A percentile compares a stretch with the other conserved stretches of the same genome.
Conservation (phyloP, 257 asterid species). For the Nicotiana knightiana region DNA sequence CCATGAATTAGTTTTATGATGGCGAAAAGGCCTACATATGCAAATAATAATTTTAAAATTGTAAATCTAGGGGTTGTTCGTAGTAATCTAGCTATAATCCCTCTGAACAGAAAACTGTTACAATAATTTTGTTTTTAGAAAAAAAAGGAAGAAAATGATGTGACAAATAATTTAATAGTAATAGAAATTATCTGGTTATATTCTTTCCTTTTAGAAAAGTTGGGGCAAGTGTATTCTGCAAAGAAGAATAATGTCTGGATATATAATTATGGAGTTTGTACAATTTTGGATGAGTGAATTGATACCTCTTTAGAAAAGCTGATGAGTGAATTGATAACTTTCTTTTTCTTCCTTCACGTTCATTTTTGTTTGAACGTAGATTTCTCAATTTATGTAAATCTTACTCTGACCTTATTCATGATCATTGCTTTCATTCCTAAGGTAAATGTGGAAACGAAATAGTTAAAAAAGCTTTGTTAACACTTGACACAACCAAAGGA, state of each 20-base stretch:
- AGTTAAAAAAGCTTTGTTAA: no score
- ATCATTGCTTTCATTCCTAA: background rate
- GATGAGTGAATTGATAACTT: background rate
- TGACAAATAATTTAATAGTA: background rate
- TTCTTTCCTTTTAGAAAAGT: slow-evolving; percentile 16
- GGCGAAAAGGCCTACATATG: background rate
- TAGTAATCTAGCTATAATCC: background rate
- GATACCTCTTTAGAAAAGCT: background rate
- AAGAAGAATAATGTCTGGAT: slow-evolving; percentile 17
- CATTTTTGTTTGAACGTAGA: background rate
- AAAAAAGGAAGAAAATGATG: background rate
- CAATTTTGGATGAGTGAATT: slow-evolving; percentile 7
- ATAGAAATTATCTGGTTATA: slow-evolving; percentile 7
- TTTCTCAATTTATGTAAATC: background rate
- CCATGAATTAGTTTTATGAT: background rate
- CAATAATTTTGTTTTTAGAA: no score
- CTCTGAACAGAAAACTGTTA: background rate
- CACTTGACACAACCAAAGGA: background rate
- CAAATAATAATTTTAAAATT: background rate
- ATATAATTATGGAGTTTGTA: slow-evolving; percentile 15
- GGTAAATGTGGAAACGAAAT: background rate
- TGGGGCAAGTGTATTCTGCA: slow-evolving; percentile 10
- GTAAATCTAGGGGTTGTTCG: background rate
- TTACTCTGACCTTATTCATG: background rate
- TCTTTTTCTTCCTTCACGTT: background rate